Evolutionary conservation across 1,139 yeast species (phyloP).

Genomic region (Candida buenavistaensis): DNA sequence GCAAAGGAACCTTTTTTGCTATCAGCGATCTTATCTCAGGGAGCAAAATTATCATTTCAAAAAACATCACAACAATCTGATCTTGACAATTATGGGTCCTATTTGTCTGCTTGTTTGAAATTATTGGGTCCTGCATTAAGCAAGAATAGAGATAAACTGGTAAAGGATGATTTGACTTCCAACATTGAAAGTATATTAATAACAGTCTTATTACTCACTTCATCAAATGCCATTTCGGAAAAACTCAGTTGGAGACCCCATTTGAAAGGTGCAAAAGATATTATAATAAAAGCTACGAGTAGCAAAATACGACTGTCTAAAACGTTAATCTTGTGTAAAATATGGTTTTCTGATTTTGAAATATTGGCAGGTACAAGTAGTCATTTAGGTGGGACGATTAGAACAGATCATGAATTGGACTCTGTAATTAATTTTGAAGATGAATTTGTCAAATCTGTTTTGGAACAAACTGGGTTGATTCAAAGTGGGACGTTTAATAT

Average conservation of each 20-base stretch:
- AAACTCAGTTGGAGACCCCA: constrained; percentile 71
- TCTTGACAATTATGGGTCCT: constrained; percentile 51
- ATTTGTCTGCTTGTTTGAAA: constrained; percentile 55
- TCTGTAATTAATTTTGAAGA: constrained; percentile 47
- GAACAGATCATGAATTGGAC: constrained; percentile 47
- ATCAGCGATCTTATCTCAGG: constrained; percentile 66
- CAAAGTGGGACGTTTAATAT: constrained; percentile 51
- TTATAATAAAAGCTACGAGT: constrained; percentile 47
- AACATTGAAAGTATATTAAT: constrained; percentile 64
- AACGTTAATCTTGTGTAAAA: constrained; percentile 54
- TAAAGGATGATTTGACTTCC: constrained; percentile 30
- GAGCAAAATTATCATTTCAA: constrained; percentile 48
- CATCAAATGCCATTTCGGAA: constrained; percentile 61
- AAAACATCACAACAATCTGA: constrained; percentile 38
- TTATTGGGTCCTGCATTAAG: constrained; percentile 43
- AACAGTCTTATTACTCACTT: constrained; percentile 60
- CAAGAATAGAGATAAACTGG: constrained; percentile 19
- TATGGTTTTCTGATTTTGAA: constrained; percentile 66
- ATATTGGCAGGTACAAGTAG: constrained; percentile 62
- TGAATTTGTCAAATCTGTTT: constrained; percentile 33
- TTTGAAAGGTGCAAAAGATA: constrained; percentile 64
- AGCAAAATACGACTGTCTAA: constrained; percentile 24
- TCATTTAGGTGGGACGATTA: constrained; percentile 59
- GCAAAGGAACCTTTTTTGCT: constrained; percentile 54
- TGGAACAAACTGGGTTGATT: constrained; percentile 31